Evolutionary conservation across 441 rosid species (phyloP).

Genomic region (Eutrema salsugineum): DNA sequence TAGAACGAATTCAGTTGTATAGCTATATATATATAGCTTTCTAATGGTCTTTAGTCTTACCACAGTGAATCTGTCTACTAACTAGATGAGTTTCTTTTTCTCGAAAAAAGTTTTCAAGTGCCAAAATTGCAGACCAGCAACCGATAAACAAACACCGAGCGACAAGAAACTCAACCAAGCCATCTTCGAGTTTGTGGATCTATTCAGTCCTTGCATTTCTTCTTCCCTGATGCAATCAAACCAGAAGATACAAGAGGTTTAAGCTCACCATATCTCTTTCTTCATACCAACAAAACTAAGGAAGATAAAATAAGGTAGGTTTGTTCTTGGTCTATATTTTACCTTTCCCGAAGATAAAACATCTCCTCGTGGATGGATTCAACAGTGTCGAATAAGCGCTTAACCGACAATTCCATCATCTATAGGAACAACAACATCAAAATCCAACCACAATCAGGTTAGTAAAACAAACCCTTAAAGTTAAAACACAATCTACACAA

Average conservation of each 20-base stretch:
- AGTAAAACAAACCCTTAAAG: not conserved
- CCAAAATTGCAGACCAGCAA: slow-evolving; percentile 66
- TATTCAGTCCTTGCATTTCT: slow-evolving; percentile 62
- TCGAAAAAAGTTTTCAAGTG: slow-evolving; percentile 66
- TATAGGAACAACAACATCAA: slow-evolving; percentile 10
- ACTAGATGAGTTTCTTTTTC: slow-evolving; percentile 66
- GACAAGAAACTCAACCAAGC: slow-evolving; percentile 47
- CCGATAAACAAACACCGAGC: slow-evolving; percentile 53
- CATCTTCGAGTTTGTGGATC: slow-evolving; percentile 53
- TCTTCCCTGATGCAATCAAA: slow-evolving; percentile 42
- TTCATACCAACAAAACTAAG: not conserved
- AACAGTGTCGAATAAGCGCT: slow-evolving; percentile 17
- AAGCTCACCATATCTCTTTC: not conserved
- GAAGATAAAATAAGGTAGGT: not conserved
- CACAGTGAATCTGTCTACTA: not conserved
- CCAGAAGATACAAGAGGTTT: not conserved
- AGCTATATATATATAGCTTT: too few relatives aligned
- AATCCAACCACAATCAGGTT: not conserved
- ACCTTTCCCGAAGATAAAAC: slow-evolving; percentile 27
- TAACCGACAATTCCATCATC: slow-evolving; percentile 32
- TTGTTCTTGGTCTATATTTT: not conserved
- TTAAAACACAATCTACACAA: not conserved
- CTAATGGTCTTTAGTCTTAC: not conserved
- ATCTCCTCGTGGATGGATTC: slow-evolving; percentile 15
- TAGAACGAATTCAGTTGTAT: not conserved